phyloP scores from a whole-genome alignment of 352 stramenopile genomes.

The Pythium periplocum region DNA sequence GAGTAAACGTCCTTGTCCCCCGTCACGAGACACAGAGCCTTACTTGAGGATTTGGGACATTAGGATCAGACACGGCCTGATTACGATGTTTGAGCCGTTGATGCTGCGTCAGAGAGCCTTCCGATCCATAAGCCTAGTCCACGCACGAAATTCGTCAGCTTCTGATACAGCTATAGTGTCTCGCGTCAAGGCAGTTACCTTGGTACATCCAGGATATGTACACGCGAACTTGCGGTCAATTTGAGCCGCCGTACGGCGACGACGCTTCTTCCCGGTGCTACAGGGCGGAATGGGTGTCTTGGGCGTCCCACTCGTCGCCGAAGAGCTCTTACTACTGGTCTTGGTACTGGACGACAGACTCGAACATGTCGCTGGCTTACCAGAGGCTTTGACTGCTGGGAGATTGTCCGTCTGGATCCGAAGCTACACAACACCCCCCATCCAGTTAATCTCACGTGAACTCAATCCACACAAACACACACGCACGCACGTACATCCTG shows the following conservation, averaged over 20 bases:
- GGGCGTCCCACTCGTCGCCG: constrained; percentile 13
- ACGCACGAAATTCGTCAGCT: no score
- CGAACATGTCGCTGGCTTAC: constrained; percentile 20
- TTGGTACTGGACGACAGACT: constrained; percentile 9
- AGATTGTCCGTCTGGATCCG: constrained; percentile 54
- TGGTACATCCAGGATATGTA: constrained; percentile 47
- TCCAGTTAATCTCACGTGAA: constrained; percentile 1
- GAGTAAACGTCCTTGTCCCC: no score
- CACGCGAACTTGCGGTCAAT: constrained; percentile 82
- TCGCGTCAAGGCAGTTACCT: constrained; percentile 25
- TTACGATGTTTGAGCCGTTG: constrained; percentile 70
- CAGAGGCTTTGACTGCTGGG: constrained; percentile 4
- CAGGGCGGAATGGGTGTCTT: constrained; percentile 28
- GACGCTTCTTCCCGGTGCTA: constrained; percentile 64
- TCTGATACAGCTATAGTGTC: not conserved
- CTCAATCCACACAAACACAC: constrained; percentile 1
- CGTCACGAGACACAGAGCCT: no score
- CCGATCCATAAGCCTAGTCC: constrained; percentile 65
- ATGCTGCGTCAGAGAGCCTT: constrained; percentile 76
- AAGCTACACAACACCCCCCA: constrained; percentile 23
- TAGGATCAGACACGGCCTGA: constrained; percentile 4
- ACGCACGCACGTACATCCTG: constrained; percentile 33
- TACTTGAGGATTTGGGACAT: no score
- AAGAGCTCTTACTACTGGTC: not conserved
- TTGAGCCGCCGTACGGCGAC: constrained; percentile 62